Evolutionary conservation across 208 protist genomes (phyloP).

Genomic region (Lotmaria passim): DNA sequence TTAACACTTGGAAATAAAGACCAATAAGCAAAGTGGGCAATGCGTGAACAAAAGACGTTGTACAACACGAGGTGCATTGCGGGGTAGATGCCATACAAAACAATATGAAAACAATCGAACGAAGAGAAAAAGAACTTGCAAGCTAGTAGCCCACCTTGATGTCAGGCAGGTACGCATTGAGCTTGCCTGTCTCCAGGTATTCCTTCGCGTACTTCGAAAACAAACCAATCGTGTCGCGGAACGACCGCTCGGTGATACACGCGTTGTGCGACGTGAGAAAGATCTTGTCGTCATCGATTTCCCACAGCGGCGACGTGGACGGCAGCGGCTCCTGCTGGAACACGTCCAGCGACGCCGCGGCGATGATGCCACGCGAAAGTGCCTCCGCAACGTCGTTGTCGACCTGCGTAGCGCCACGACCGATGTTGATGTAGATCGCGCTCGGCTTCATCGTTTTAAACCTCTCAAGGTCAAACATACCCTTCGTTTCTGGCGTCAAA

Average conservation of each 20-base stretch:
- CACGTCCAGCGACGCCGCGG: slow-evolving; percentile 76
- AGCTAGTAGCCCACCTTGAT: slow-evolving; percentile 36
- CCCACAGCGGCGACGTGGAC: slow-evolving; percentile 51
- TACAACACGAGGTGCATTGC: neutral
- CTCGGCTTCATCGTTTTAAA: slow-evolving; percentile 73
- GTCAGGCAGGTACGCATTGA: slow-evolving; percentile 39
- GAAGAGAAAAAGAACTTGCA: slow-evolving; percentile 14
- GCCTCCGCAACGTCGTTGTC: slow-evolving; percentile 59
- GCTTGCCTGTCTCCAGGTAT: slow-evolving; percentile 38
- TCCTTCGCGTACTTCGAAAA: slow-evolving; percentile 40
- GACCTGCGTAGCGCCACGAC: slow-evolving; percentile 59
- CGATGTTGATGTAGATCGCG: slow-evolving; percentile 81
- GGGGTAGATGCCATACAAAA: neutral
- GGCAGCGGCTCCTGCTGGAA: slow-evolving; percentile 77
- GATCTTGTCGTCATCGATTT: slow-evolving; percentile 56
- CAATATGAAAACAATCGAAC: neutral
- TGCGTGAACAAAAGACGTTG: no score
- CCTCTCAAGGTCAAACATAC: slow-evolving; percentile 59
- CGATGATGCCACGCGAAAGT: slow-evolving; percentile 50
- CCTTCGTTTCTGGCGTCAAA: slow-evolving; percentile 49
- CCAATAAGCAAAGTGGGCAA: no score
- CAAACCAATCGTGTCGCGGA: slow-evolving; percentile 32
- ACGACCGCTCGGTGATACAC: slow-evolving; percentile 44
- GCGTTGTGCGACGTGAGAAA: slow-evolving; percentile 73
- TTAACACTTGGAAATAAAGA: no score